phyloP scores from a whole-genome alignment of 441 rosid genomes.

The Pelargonium cotyledonis region DNA sequence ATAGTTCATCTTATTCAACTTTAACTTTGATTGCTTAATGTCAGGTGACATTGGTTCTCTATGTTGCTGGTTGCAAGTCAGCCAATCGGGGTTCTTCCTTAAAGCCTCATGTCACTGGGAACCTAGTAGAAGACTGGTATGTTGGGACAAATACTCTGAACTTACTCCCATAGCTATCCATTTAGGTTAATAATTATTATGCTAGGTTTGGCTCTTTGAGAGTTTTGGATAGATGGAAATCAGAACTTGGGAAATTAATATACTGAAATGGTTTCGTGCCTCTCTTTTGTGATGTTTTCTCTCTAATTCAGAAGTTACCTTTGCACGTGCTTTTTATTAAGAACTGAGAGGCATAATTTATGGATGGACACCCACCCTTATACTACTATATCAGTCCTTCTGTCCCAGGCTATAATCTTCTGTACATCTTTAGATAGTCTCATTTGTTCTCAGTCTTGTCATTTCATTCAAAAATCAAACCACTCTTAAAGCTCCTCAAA shows the following conservation, averaged over 20 bases:
- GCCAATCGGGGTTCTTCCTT: constrained; percentile 53
- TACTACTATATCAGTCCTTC: neutral
- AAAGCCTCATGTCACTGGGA: constrained; percentile 72
- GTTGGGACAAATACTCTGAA: neutral
- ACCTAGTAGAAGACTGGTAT: constrained; percentile 74
- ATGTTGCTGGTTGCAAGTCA: constrained; percentile 59
- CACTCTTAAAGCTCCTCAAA: neutral
- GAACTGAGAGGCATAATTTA: neutral
- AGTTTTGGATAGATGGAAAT: neutral
- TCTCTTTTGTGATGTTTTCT: neutral
- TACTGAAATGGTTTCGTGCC: neutral
- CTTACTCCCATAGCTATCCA: neutral
- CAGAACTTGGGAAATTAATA: neutral
- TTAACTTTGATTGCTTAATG: constrained; percentile 16
- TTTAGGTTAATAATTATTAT: neutral
- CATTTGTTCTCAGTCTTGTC: neutral
- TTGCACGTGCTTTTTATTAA: neutral
- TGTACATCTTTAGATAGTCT: neutral
- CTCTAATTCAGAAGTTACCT: neutral
- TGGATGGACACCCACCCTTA: neutral
- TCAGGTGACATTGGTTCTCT: constrained; percentile 54
- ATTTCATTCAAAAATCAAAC: neutral
- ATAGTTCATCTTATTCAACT: constrained; percentile 2
- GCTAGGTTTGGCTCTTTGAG: neutral
- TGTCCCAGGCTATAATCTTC: neutral